Conservation (phyloP, 495 filamentous ascomycete genomes). For the Penicillium bovifimosum region DNA sequence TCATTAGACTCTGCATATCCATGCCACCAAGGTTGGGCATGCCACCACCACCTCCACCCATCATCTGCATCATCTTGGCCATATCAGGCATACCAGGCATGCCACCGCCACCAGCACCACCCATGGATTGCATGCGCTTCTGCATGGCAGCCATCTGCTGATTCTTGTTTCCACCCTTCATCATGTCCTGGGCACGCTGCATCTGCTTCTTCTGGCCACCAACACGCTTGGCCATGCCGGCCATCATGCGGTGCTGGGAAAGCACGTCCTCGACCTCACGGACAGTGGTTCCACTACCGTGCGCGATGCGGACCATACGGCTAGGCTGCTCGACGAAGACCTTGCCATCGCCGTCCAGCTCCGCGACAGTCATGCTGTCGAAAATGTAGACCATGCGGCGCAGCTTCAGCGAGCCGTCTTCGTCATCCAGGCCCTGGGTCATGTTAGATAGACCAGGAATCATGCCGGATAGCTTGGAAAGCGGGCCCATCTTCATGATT, state of each 20-base stretch:
- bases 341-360: slow-evolving; percentile 92
- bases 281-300: slow-evolving; percentile 83
- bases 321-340: slow-evolving; percentile 88
- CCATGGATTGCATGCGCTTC: slow-evolving; percentile 88
- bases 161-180: slow-evolving; percentile 80
- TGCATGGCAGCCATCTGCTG: slow-evolving; percentile 98
- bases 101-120: slow-evolving; percentile 54
- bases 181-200: slow-evolving; percentile 84
- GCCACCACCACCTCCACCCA: slow-evolving; percentile 42
- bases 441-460: slow-evolving; percentile 90
- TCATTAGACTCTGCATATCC: slow-evolving; percentile 82
- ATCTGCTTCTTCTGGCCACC: slow-evolving; percentile 95
- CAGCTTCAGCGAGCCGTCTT: slow-evolving; percentile 85
- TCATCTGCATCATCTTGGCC: slow-evolving; percentile 78
- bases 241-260: slow-evolving; percentile 98
- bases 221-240: slow-evolving; percentile 98
- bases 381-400: slow-evolving; percentile 99
- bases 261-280: slow-evolving; percentile 96
- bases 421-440: slow-evolving; percentile 94
- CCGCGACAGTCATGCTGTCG: slow-evolving; percentile 93
- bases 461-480: slow-evolving; percentile 98
- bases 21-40: slow-evolving; percentile 59
- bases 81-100: slow-evolving; percentile 54
- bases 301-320: slow-evolving; percentile 88
- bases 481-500: slow-evolving; percentile 99